Evolutionary conservation across 352 stramenopile species (phyloP).

Genomic region (Pythium phragmitis): DNA sequence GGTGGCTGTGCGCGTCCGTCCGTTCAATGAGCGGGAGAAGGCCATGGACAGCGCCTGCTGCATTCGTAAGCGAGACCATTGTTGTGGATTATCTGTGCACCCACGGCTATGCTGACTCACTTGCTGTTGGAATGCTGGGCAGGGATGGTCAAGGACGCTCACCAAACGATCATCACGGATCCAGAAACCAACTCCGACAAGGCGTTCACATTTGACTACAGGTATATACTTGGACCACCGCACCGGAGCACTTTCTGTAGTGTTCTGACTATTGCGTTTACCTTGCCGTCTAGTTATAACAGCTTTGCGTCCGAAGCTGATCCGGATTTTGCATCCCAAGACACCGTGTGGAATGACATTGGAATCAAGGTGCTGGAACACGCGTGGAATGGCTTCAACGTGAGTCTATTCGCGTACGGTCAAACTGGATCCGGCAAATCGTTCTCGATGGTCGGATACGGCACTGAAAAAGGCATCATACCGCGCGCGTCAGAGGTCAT

Average conservation of each 20-base stretch:
- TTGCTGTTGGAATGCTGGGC: neutral
- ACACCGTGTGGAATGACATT: slow-evolving; percentile 86
- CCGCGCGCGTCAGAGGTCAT: slow-evolving; percentile 80
- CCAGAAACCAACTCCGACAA: slow-evolving; percentile 75
- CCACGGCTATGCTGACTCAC: neutral
- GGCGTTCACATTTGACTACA: slow-evolving; percentile 88
- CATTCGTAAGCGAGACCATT: slow-evolving; percentile 32
- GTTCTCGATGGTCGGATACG: slow-evolving; percentile 88
- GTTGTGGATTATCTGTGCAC: neutral
- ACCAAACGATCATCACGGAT: slow-evolving; percentile 85
- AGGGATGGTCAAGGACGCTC: slow-evolving; percentile 80
- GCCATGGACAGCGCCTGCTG: slow-evolving; percentile 66
- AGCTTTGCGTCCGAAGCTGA: slow-evolving; percentile 63
- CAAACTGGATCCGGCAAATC: slow-evolving; percentile 87
- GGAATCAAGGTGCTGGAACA: slow-evolving; percentile 87
- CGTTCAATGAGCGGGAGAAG: slow-evolving; percentile 83
- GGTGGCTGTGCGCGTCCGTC: slow-evolving; percentile 76
- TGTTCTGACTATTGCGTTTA: neutral
- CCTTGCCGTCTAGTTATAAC: slow-evolving; percentile 62
- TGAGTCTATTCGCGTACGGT: slow-evolving; percentile 86
- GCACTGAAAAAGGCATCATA: slow-evolving; percentile 81
- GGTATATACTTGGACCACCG: slow-evolving; percentile 23
- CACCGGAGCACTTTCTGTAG: neutral
- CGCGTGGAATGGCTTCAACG: slow-evolving; percentile 90
- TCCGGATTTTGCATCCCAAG: slow-evolving; percentile 66